Evolutionary conservation across 768 basidiomycete genomes (phyloP).

Genomic region (Suillus bovinus): DNA sequence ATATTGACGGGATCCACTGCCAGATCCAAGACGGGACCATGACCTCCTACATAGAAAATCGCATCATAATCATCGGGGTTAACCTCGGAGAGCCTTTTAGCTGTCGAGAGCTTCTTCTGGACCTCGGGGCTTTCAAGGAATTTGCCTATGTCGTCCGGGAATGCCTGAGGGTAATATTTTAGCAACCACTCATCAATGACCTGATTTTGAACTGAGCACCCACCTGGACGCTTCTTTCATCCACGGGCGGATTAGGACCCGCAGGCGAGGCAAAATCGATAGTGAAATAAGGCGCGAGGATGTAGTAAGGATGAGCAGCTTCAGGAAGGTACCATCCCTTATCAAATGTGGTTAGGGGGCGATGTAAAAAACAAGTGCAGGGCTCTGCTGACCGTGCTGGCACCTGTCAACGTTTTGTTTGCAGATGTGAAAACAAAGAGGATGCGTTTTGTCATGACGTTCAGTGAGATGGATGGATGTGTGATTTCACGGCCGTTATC

Average conservation of each 20-base stretch:
- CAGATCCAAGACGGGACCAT: conserved; percentile 77
- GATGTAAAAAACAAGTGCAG: neutral
- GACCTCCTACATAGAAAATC: conserved; percentile 79
- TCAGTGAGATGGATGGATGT: conserved; percentile 3
- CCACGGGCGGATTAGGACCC: conserved; percentile 72
- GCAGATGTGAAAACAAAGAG: conserved; percentile 79
- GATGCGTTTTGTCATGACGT: conserved; percentile 26
- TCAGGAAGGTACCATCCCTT: conserved; percentile 83
- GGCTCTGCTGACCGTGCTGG: conserved; percentile 44
- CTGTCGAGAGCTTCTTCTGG: conserved; percentile 50
- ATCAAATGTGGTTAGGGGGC: conserved; percentile 1
- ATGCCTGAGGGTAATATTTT: conserved; percentile 36
- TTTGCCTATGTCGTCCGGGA: conserved; percentile 54
- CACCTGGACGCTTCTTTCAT: conserved; percentile 55
- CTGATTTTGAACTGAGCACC: conserved; percentile 6
- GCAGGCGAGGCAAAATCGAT: conserved; percentile 62
- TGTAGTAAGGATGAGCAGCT: conserved; percentile 71
- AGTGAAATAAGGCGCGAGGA: conserved; percentile 46
- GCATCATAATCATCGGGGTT: conserved; percentile 63
- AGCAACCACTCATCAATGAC: neutral
- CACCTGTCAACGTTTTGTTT: conserved; percentile 53
- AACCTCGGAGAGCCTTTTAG: conserved; percentile 64
- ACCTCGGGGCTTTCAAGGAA: conserved; percentile 63
- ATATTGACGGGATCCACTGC: conserved; percentile 55
- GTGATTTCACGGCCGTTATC: neutral